Conservation (phyloP, 2,329 filamentous ascomycete genomes). For the Colletotrichum trifolii region DNA sequence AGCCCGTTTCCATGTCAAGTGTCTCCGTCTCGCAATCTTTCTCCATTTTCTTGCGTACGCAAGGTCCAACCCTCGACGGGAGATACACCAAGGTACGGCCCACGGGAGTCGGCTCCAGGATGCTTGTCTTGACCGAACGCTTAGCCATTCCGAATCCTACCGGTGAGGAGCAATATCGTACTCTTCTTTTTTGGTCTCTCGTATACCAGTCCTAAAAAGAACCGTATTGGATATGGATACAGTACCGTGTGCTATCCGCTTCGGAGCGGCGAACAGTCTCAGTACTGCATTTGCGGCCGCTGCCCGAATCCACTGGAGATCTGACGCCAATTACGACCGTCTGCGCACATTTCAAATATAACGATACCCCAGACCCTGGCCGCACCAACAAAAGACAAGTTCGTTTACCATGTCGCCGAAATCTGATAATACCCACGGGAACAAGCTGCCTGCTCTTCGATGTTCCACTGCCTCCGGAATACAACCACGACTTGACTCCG, state of each 20-base stretch:
- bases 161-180: neutral
- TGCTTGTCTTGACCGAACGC: neutral
- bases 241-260: neutral
- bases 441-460: no score
- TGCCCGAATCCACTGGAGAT: neutral
- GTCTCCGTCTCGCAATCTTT: neutral
- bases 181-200: neutral
- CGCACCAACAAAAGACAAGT: no score
- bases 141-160: slow-evolving; percentile 1
- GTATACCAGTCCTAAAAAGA: neutral
- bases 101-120: neutral
- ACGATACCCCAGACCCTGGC: no score
- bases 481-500: no score
- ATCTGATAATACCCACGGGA: no score
- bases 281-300: neutral
- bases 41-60: neutral
- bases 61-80: no score
- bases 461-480: no score
- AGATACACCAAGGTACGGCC: neutral
- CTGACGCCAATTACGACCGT: neutral
- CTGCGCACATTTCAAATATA: no score
- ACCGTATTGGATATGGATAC: no score
- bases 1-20: no score
- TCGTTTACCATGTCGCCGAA: no score
- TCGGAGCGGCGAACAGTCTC: neutral